phyloP scores from a whole-genome alignment of 108 stramenopile genomes.

The Pseudonitzschia pungens region DNA sequence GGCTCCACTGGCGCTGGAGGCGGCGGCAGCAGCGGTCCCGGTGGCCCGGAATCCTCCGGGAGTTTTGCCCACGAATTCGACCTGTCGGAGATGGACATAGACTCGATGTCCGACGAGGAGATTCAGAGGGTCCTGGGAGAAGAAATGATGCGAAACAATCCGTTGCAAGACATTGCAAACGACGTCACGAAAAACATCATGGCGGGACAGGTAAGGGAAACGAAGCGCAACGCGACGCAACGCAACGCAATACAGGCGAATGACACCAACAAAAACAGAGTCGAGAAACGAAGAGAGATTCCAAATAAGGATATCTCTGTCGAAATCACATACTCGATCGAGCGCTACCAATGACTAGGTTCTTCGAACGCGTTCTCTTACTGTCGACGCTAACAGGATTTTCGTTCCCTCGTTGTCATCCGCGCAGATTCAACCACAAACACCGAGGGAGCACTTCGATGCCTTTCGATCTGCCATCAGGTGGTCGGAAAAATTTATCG shows the following conservation, averaged over 20 bases:
- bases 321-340: no score
- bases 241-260: no score
- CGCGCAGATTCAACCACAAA: slow-evolving; percentile 53
- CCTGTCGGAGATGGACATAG: slow-evolving; percentile 15
- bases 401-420: slow-evolving; percentile 3
- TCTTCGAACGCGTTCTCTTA: neutral
- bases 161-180: slow-evolving; percentile 79
- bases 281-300: neutral
- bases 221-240: neutral
- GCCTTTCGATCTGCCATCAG: slow-evolving; percentile 78
- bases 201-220: slow-evolving; percentile 53
- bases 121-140: slow-evolving; percentile 21
- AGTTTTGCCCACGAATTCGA: slow-evolving; percentile 8
- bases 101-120: slow-evolving; percentile 23
- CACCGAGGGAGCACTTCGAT: slow-evolving; percentile 65
- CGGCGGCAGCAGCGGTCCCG: neutral
- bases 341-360: neutral
- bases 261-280: no score
- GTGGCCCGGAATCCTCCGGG: neutral
- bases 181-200: slow-evolving; percentile 74
- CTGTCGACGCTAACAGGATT: neutral
- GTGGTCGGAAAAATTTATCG: slow-evolving; percentile 82
- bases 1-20: no score
- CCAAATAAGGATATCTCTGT: neutral
- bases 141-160: slow-evolving; percentile 45